phyloP scores from a whole-genome alignment of 1,284 basidiomycete genomes.

The Moesziomyces aphidis region DNA sequence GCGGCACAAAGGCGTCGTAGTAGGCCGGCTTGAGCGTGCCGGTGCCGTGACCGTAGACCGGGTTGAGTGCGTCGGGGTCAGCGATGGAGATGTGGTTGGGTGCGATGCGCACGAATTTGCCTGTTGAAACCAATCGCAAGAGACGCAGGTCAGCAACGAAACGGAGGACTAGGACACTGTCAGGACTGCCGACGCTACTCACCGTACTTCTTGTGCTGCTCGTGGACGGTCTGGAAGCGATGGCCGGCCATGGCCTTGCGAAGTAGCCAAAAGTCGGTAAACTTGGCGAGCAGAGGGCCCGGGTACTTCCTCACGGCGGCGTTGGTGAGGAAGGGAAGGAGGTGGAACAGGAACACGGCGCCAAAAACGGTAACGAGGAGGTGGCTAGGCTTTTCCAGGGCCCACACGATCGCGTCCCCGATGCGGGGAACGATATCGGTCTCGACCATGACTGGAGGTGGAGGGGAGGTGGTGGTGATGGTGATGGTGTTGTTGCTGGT shows the following conservation, averaged over 20 bases:
- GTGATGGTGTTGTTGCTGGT: no score
- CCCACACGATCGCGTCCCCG: constrained; percentile 32
- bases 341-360: constrained; percentile 44
- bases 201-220: constrained; percentile 82
- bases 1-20: constrained; percentile 78
- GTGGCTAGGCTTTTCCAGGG: constrained; percentile 30
- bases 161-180: neutral
- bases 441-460: constrained; percentile 30
- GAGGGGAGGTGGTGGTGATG: neutral
- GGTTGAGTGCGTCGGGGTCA: constrained; percentile 70
- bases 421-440: constrained; percentile 34
- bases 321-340: constrained; percentile 46
- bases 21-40: constrained; percentile 68
- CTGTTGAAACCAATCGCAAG: neutral
- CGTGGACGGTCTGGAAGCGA: constrained; percentile 80
- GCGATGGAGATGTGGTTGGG: constrained; percentile 87
- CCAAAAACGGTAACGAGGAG: constrained; percentile 30
- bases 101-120: constrained; percentile 81
- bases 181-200: constrained; percentile 33
- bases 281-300: constrained; percentile 80
- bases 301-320: constrained; percentile 70
- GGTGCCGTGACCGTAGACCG: constrained; percentile 53
- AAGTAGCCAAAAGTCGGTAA: constrained; percentile 83
- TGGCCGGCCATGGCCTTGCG: constrained; percentile 77
- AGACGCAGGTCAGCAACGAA: neutral